These are phyloP conservation scores for Saccharum hybrid DNA, from an alignment of 202 grass and related monocot genomes.

Conservation along the genomic window DNA sequence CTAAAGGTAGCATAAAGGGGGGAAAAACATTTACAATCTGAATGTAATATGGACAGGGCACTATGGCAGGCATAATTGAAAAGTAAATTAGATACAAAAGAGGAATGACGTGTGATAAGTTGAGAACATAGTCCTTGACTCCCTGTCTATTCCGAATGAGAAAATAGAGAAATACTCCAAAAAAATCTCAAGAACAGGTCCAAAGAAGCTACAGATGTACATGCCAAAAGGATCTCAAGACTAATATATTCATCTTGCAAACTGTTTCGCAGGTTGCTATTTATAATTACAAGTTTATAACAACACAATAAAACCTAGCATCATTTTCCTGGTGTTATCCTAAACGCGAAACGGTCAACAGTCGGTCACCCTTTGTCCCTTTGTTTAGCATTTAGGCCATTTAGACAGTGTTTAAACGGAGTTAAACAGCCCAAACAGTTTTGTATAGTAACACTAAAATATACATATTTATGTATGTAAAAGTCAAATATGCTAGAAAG, in stretches of 20 bases:
- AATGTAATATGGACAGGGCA: neutral
- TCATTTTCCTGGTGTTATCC: conserved; percentile 1
- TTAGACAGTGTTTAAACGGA: neutral
- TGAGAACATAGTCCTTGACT: neutral
- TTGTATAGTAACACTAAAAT: neutral
- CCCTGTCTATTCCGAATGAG: neutral
- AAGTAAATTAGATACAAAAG: neutral
- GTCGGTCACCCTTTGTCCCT: neutral
- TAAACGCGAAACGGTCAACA: neutral
- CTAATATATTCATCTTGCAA: neutral
- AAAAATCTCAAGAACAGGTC: neutral
- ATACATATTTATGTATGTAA: neutral
- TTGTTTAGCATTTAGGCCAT: neutral
- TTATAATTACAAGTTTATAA: neutral
- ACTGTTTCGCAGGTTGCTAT: neutral
- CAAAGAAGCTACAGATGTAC: neutral
- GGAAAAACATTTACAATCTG: neutral
- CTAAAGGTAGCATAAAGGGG: conserved; percentile 6
- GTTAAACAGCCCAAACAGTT: neutral
- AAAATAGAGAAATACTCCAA: neutral
- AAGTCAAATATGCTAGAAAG: neutral
- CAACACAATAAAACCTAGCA: neutral
- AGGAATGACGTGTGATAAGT: neutral
- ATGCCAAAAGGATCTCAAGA: neutral
- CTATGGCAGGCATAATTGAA: neutral